phyloP scores from a whole-genome alignment of 179 eudicot species.

The Actinidia polygama region DNA sequence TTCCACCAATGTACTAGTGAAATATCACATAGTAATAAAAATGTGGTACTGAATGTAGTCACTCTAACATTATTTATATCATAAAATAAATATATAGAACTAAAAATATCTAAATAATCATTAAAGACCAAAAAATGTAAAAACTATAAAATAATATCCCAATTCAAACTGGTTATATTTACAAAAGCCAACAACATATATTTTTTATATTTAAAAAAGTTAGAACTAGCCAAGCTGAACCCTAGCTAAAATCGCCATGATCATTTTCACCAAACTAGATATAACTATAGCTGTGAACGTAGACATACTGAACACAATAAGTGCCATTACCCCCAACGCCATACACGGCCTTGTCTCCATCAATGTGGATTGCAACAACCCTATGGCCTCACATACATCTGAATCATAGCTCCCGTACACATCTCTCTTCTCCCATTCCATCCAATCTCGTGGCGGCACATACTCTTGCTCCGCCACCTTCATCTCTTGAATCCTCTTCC shows the following conservation, averaged over 20 bases:
- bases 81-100: too few relatives aligned
- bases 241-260: background rate
- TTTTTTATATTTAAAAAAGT: too few relatives aligned
- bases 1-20: too few relatives aligned
- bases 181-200: too few relatives aligned
- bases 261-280: background rate
- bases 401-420: conserved; percentile 6
- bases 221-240: too few relatives aligned
- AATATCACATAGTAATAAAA: too few relatives aligned
- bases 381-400: conserved; percentile 28
- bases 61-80: too few relatives aligned
- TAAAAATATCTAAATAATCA: too few relatives aligned
- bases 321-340: conserved; percentile 29
- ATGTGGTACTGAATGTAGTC: too few relatives aligned
- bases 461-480: conserved; percentile 15
- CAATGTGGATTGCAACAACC: conserved; percentile 26
- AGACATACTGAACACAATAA: conserved; percentile 22
- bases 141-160: too few relatives aligned
- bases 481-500: conserved; percentile 33
- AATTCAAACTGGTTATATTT: too few relatives aligned
- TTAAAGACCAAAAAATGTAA: too few relatives aligned
- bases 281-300: background rate
- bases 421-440: conserved; percentile 41
- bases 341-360: conserved; percentile 39
- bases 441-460: conserved; percentile 30